A percentile compares a stretch with the other conserved stretches of the same genome.
Conservation (phyloP, 2,329 filamentous ascomycete genomes). For the Trichoderma guizhouense region DNA sequence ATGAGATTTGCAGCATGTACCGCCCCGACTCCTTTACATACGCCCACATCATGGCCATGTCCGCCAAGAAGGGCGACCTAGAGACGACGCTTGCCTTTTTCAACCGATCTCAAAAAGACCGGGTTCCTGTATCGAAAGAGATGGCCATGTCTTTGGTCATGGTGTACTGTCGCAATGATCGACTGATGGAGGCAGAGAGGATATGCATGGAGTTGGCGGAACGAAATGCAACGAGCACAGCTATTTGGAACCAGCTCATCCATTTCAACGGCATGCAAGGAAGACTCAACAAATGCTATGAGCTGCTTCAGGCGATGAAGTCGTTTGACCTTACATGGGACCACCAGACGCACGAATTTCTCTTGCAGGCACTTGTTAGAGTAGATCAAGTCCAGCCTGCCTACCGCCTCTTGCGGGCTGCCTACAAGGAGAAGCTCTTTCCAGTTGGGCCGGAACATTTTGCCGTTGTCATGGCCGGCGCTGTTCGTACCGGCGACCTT, state of each 20-base stretch:
- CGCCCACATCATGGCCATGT: constrained; percentile 69
- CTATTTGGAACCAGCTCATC: constrained; percentile 77
- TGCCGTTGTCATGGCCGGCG: constrained; percentile 50
- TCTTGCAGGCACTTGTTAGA: constrained; percentile 48
- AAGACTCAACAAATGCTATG: constrained; percentile 48
- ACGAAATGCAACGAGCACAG: constrained; percentile 50
- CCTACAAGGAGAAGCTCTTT: constrained; percentile 44
- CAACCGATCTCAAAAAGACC: constrained; percentile 54
- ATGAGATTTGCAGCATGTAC: constrained; percentile 49
- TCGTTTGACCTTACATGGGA: constrained; percentile 46
- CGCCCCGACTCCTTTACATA: constrained; percentile 63
- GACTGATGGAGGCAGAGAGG: constrained; percentile 36
- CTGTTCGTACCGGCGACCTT: constrained; percentile 45
- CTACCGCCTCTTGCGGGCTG: constrained; percentile 45
- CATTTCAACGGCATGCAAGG: constrained; percentile 64
- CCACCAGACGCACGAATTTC: constrained; percentile 46
- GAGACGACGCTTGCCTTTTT: constrained; percentile 65
- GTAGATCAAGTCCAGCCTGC: constrained; percentile 50
- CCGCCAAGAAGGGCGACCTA: constrained; percentile 68
- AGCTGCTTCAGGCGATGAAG: constrained; percentile 48
- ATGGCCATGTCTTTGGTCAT: constrained; percentile 66
- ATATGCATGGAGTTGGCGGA: constrained; percentile 49
- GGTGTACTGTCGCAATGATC: constrained; percentile 54
- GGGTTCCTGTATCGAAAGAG: constrained; percentile 49
- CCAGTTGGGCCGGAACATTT: constrained; percentile 48